Conservation (phyloP, 2,329 filamentous ascomycete species). For the Fusarium dimerum region DNA sequence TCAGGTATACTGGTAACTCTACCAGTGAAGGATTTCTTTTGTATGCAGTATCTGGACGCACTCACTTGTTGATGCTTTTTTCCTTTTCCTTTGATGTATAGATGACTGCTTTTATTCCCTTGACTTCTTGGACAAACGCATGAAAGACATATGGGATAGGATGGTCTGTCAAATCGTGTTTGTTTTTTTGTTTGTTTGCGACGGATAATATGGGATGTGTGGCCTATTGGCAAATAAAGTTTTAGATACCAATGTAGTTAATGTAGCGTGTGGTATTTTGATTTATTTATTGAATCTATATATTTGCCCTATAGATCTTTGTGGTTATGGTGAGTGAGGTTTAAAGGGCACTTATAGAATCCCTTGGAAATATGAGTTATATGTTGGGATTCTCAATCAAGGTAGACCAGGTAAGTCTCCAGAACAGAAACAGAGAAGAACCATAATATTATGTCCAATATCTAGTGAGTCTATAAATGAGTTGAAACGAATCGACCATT, state of each 20-base stretch:
- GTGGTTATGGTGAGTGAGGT: too few relatives aligned
- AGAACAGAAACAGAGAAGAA: too few relatives aligned
- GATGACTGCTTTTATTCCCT: constrained; percentile 4
- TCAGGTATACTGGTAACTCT: constrained; percentile 1
- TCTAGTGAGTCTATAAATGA: too few relatives aligned
- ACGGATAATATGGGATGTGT: constrained; percentile 7
- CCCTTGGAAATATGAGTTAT: too few relatives aligned
- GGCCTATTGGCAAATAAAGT: constrained; percentile 26
- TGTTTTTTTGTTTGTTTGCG: constrained; percentile 14
- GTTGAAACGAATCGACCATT: too few relatives aligned
- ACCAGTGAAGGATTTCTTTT: constrained; percentile 24
- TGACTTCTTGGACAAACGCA: constrained; percentile 5
- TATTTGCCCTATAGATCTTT: constrained; percentile 6
- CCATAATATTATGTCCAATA: too few relatives aligned
- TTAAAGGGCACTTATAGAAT: too few relatives aligned
- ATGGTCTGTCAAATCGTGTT: constrained; percentile 14
- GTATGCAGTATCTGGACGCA: constrained; percentile 4
- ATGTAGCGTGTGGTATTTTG: constrained; percentile 16
- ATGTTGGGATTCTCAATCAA: too few relatives aligned
- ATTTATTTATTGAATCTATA: constrained; percentile 9
- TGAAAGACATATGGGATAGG: constrained; percentile 12
- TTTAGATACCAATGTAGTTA: constrained; percentile 24
- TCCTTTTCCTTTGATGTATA: constrained; percentile 14
- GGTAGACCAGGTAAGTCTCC: too few relatives aligned
- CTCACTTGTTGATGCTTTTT: constrained; percentile 7